Percentiles rank a stretch among this genome's conserved stretches.
phyloP scores from a whole-genome alignment of 1,284 basidiomycete species.

The Somion occarium region DNA sequence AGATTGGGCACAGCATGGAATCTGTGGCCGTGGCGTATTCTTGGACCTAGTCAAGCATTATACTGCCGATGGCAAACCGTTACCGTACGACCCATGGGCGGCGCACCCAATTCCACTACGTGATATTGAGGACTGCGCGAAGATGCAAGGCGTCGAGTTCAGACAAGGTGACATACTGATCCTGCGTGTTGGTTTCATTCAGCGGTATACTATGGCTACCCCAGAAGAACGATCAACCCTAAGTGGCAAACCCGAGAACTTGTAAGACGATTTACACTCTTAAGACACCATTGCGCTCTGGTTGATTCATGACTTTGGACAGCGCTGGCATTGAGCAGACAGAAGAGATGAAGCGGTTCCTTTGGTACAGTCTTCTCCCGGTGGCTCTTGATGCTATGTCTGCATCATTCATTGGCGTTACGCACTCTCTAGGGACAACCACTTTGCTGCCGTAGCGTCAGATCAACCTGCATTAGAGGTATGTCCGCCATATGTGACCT shows the following conservation, averaged over 20 bases:
- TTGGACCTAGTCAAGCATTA: constrained; percentile 55
- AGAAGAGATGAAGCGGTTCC: constrained; percentile 65
- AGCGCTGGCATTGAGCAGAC: constrained; percentile 67
- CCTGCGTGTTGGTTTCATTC: constrained; percentile 59
- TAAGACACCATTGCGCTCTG: too few relatives aligned
- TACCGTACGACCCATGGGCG: constrained; percentile 66
- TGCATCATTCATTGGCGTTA: neutral
- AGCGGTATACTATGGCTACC: constrained; percentile 47
- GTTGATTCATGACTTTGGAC: too few relatives aligned
- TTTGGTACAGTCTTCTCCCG: constrained; percentile 42
- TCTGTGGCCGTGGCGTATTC: constrained; percentile 62
- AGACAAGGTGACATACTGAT: constrained; percentile 57
- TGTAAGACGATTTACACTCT: constrained; percentile 44
- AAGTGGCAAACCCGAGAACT: constrained; percentile 46
- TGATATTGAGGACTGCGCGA: constrained; percentile 59
- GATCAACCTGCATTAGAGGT: constrained; percentile 72
- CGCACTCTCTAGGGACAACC: constrained; percentile 69
- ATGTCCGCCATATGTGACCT: neutral
- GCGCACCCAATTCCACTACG: constrained; percentile 51
- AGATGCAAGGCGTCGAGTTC: constrained; percentile 51
- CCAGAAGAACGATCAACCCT: too few relatives aligned
- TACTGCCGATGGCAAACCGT: constrained; percentile 34
- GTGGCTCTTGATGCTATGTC: neutral
- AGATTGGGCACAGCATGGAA: constrained; percentile 75
- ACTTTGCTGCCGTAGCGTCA: constrained; percentile 70